A percentile compares a stretch with the other conserved stretches of the same genome.
Conservation (phyloP, 2,329 filamentous ascomycete genomes). For the Hymenotorrendiella dingleyae region DNA sequence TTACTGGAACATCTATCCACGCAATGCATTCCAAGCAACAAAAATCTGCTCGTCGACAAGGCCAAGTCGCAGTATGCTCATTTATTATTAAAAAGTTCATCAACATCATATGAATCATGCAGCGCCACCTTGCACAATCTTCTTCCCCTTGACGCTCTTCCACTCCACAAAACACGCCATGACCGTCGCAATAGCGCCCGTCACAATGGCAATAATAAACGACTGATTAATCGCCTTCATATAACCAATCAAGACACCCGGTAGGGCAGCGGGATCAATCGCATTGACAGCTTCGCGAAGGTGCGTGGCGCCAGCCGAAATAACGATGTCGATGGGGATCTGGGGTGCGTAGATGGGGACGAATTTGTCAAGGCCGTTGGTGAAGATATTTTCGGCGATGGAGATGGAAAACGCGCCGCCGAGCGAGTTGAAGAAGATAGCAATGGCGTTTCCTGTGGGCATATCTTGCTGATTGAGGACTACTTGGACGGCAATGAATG, state of each 20-base stretch:
- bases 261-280: constrained; percentile 26
- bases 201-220: constrained; percentile 27
- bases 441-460: constrained; percentile 48
- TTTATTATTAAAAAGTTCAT: too few species aligned
- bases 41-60: too few species aligned
- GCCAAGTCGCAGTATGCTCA: too few species aligned
- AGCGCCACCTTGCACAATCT: constrained; percentile 20
- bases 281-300: constrained; percentile 32
- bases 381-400: constrained; percentile 47
- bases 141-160: constrained; percentile 30
- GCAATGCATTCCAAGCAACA: too few species aligned
- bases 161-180: constrained; percentile 28
- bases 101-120: not conserved
- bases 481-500: constrained; percentile 45
- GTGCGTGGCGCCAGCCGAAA: constrained; percentile 39
- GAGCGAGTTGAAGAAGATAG: constrained; percentile 53
- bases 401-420: constrained; percentile 54
- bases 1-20: too few species aligned
- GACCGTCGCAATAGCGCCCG: constrained; percentile 23
- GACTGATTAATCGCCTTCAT: constrained; percentile 21
- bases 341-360: constrained; percentile 31
- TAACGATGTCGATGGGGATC: constrained; percentile 24
- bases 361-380: constrained; percentile 21
- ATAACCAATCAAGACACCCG: constrained; percentile 38
- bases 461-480: constrained; percentile 47